Conservation (phyloP, 768 basidiomycete species). For the Pleurotus cornucopiae region DNA sequence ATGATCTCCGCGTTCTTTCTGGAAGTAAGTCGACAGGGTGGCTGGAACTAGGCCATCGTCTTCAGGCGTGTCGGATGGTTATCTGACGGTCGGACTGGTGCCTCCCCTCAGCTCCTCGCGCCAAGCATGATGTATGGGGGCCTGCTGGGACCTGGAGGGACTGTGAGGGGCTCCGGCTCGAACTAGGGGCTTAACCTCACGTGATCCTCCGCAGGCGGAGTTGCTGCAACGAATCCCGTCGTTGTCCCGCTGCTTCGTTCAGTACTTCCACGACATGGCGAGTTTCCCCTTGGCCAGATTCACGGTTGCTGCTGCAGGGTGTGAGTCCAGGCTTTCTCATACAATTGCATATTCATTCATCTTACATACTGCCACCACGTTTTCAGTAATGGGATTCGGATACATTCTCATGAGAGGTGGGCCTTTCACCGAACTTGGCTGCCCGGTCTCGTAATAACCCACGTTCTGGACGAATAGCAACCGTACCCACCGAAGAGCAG, state of each 20-base stretch:
- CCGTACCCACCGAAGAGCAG: conserved; percentile 49
- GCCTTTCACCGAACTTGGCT: background rate
- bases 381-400: conserved; percentile 50
- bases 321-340: conserved; percentile 28
- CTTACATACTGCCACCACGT: background rate
- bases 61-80: background rate
- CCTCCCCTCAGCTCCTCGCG: conserved; percentile 3
- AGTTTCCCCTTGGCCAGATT: conserved; percentile 59
- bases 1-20: background rate
- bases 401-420: conserved; percentile 60
- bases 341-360: no score
- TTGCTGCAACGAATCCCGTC: no score
- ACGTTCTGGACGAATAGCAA: conserved; percentile 27
- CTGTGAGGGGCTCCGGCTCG: no score
- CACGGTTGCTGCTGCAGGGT: conserved; percentile 36
- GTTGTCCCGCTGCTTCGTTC: background rate
- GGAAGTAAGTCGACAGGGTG: conserved; percentile 3
- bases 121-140: no score
- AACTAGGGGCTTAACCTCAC: no score
- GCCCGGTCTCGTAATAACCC: background rate
- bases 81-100: background rate
- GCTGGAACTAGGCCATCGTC: background rate
- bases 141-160: no score
- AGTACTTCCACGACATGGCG: conserved; percentile 25
- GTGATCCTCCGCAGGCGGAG: no score